phyloP scores from a whole-genome alignment of 176 grass and related monocot species.

The Panicum miliaceum region DNA sequence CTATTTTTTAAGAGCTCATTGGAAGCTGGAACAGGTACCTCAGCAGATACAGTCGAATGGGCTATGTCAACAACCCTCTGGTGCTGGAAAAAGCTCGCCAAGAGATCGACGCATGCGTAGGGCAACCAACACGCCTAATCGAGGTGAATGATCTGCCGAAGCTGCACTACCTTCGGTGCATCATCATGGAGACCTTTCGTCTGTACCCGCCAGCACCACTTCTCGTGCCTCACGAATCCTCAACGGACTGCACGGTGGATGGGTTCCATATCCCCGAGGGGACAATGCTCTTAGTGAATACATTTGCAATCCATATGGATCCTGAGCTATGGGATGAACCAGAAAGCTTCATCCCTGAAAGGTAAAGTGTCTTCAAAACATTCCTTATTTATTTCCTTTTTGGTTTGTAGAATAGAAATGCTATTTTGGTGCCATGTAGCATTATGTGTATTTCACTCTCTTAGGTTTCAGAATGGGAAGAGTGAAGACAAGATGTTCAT shows the following conservation, averaged over 20 bases:
- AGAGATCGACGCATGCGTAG: constrained; percentile 8
- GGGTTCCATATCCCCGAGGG: constrained; percentile 7
- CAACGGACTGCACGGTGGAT: neutral
- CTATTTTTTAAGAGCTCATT: neutral
- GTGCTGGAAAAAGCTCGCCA: neutral
- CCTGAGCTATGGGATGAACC: neutral
- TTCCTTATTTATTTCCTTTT: neutral
- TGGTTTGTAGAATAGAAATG: neutral
- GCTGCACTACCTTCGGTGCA: neutral
- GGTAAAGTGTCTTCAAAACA: neutral
- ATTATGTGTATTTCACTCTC: neutral
- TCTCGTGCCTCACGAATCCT: neutral
- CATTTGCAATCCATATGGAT: neutral
- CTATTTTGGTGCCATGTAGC: neutral
- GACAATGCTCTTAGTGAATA: constrained; percentile 1
- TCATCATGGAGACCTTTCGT: constrained; percentile 15
- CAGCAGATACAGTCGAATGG: constrained; percentile 11
- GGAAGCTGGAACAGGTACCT: constrained; percentile 10
- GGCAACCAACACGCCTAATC: neutral
- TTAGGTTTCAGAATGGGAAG: neutral
- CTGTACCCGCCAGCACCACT: neutral
- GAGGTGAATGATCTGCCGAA: neutral
- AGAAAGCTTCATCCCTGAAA: neutral
- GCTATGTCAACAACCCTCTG: neutral
- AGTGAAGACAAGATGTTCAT: constrained; percentile 18